phyloP scores from a whole-genome alignment of 495 filamentous ascomycete genomes.

The Apodospora peruviana region DNA sequence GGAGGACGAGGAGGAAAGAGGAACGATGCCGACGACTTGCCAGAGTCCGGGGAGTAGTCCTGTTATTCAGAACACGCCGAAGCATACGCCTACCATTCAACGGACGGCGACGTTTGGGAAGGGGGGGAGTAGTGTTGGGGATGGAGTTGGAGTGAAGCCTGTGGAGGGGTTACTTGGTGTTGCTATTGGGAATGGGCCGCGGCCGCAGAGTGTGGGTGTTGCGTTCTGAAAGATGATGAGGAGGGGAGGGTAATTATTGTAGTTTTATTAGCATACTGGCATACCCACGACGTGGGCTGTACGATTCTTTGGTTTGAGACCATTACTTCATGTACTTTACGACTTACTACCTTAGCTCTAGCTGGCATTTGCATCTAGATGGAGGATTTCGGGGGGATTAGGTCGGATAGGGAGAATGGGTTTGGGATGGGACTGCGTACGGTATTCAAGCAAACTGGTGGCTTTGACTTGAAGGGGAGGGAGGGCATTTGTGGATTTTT shows the following conservation, averaged over 20 bases:
- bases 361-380: not conserved
- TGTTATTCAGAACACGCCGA: conserved; percentile 28
- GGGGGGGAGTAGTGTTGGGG: not conserved
- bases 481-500: too few species aligned
- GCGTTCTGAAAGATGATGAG: conserved; percentile 9
- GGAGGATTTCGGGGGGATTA: not conserved
- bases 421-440: not conserved
- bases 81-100: conserved; percentile 21
- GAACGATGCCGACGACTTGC: conserved; percentile 34
- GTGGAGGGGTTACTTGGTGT: not conserved
- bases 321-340: not conserved
- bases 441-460: not conserved
- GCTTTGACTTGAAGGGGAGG: not conserved
- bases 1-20: conserved; percentile 5
- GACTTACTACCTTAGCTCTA: not conserved
- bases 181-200: not conserved
- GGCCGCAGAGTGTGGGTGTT: conserved; percentile 20
- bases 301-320: not conserved
- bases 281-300: too few species aligned
- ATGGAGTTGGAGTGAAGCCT: not conserved
- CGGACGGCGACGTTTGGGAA: conserved; percentile 19
- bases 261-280: too few species aligned
- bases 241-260: not conserved
- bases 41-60: conserved; percentile 36
- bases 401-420: not conserved